These are phyloP conservation scores for Fusarium pilosicola DNA, from an alignment of 2,329 filamentous ascomycete genomes.

Conservation along the genomic window DNA sequence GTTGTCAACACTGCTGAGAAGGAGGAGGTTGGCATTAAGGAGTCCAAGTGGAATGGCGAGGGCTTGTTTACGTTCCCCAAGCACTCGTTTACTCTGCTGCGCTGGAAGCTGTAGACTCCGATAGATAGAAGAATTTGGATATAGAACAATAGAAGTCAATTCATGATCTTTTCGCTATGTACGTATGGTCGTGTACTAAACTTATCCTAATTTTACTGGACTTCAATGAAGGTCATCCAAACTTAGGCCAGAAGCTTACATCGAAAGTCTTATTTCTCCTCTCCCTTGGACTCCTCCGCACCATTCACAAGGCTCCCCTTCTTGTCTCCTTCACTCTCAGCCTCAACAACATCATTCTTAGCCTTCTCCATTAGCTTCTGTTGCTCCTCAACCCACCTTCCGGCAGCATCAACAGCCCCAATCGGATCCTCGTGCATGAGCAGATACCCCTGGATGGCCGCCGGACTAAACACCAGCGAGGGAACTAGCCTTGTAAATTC, in stretches of 20 bases:
- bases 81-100: slow-evolving; percentile 75
- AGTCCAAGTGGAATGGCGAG: slow-evolving; percentile 68
- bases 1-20: slow-evolving; percentile 71
- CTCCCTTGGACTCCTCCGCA: background rate
- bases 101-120: slow-evolving; percentile 59
- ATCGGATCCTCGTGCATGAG: slow-evolving; percentile 21
- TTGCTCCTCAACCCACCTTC: slow-evolving; percentile 17
- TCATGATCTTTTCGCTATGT: background rate
- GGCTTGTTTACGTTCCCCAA: slow-evolving; percentile 73
- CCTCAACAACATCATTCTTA: background rate
- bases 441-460: slow-evolving; percentile 31
- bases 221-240: background rate
- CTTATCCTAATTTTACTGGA: background rate
- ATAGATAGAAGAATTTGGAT: background rate
- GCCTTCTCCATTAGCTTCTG: background rate
- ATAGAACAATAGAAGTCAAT: background rate
- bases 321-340: background rate
- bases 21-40: slow-evolving; percentile 63
- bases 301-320: background rate
- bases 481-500: slow-evolving; percentile 23
- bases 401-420: slow-evolving; percentile 6
- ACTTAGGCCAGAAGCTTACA: background rate
- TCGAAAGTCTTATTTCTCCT: background rate
- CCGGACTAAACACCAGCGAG: slow-evolving; percentile 23
- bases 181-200: background rate